Base-by-base conservation (phyloP, 2,329 filamentous ascomycete genomes). In the Esteya vermicola region DNA sequence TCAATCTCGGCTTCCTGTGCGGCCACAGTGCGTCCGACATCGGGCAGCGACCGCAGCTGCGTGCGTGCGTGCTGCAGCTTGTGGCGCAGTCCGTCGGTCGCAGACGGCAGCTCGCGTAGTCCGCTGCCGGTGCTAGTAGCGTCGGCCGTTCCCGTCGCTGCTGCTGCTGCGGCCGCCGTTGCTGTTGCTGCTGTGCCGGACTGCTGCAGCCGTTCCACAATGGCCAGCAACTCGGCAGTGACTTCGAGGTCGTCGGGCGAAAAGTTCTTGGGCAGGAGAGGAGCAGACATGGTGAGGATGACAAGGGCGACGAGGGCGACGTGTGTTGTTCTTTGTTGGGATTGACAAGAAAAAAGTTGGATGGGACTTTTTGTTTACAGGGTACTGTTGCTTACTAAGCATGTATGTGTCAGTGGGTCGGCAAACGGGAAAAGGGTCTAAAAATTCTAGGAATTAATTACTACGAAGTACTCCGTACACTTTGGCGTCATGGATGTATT, bases 211-310 rank as follows among this genome's bases (percentile, higher is more conserved):
- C 83, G 82, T 48, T 76, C 68, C 45, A 95, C 75, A 49, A 93
- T 75, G 43, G 77, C 70, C 52, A 85, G 79, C 40, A 95, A 75
- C 52, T 86, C 77, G 21, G 86, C 85, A 40, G 93, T 72, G 50
- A 85, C 75, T 64, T 94, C 88, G 62, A 95, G 85, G 37, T 77
- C 76, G 58, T 88, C 80, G 22, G 88, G 82, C 37, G 83, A 73
- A 46, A 91, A 81, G 41, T 80, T 75, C 3, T 72, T 62, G 25
- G 79, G 70, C 43, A 73, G 62, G 46, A 65, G 62, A 53, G 70
- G 65, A 19, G 60, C 63, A 52, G 60, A 64, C 34, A 39, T 45
- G 25, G 28, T 28, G 36, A n/a, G n/a, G n/a, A n/a, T n/a, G n/a
- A n/a, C n/a, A n/a, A n/a, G n/a, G n/a, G n/a, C n/a, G n/a, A n/a